Conservation (phyloP, 179 eudicot species). For the Silene coronaria region DNA sequence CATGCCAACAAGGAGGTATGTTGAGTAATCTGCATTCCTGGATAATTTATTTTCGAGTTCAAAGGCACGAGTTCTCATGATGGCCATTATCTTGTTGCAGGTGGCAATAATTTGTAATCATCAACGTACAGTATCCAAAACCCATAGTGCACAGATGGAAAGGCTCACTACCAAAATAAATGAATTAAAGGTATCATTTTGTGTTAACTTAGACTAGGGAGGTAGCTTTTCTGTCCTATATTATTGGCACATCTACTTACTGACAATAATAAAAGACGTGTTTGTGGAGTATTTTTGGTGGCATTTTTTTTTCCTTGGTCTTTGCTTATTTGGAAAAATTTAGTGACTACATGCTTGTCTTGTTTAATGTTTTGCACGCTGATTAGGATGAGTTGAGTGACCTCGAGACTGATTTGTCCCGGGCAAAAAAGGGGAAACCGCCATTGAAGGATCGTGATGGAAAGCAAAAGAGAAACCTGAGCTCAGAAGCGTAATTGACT, state of each 20-base stretch:
- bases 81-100: conserved; percentile 37
- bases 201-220: neutral
- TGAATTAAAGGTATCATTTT: conserved; percentile 61
- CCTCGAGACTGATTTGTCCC: conserved; percentile 59
- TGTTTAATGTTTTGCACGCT: neutral
- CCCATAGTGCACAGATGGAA: conserved; percentile 74
- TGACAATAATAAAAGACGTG: neutral
- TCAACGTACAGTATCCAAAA: conserved; percentile 91
- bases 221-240: neutral
- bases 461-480: conserved; percentile 64
- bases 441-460: conserved; percentile 69
- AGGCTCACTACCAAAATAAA: conserved; percentile 59
- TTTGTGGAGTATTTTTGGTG: neutral
- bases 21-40: conserved; percentile 10
- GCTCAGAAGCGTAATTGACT: conserved; percentile 66
- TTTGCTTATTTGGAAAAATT: neutral
- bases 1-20: conserved; percentile 91
- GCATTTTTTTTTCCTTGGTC: neutral
- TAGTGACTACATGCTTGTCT: neutral
- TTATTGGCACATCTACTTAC: neutral
- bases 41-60: neutral
- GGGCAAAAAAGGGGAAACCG: conserved; percentile 85
- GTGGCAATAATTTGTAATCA: conserved; percentile 97
- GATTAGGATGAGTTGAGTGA: conserved; percentile 50
- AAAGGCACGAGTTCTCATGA: conserved; percentile 9